Percentiles rank a stretch among this genome's conserved stretches.
These are phyloP conservation scores for Lactarius psammicola DNA, from an alignment of 768 basidiomycete species.

Conservation along the genomic window DNA sequence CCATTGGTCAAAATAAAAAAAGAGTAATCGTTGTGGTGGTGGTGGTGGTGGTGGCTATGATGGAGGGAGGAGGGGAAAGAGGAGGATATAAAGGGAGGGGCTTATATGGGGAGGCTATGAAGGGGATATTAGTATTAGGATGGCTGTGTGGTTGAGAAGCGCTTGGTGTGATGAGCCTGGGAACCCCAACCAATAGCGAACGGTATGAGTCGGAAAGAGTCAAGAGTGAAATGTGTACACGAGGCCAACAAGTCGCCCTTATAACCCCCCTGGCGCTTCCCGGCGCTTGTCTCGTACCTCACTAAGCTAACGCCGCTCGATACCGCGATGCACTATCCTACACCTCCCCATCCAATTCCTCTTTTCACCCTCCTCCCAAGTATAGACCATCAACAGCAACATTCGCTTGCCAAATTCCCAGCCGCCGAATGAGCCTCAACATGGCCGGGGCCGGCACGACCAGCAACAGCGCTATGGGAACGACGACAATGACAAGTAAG, in stretches of 20 bases:
- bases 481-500: conserved; percentile 51
- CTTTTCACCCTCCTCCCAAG: conserved; percentile 39
- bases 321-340: background rate
- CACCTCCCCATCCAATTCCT: background rate
- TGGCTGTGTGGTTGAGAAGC: conserved; percentile 19
- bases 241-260: conserved; percentile 13
- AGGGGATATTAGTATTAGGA: conserved; percentile 27
- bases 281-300: conserved; percentile 3
- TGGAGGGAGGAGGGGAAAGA: background rate
- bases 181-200: conserved; percentile 3
- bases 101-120: background rate
- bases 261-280: conserved; percentile 26
- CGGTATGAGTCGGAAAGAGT: conserved; percentile 1
- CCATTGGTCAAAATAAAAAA: conserved; percentile 15
- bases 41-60: background rate
- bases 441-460: conserved; percentile 67
- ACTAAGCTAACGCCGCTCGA: background rate
- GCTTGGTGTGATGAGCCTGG: conserved; percentile 12
- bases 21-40: background rate
- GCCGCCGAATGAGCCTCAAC: conserved; percentile 57
- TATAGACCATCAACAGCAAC: conserved; percentile 72
- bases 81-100: background rate
- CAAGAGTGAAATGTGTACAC: conserved; percentile 7
- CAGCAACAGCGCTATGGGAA: conserved; percentile 56
- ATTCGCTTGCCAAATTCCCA: conserved; percentile 83